Percentiles rank a stretch among this genome's conserved stretches.
These are phyloP conservation scores for Aristolochia contorta DNA, from an alignment of 164 flowering plant species.

Conservation along the genomic window DNA sequence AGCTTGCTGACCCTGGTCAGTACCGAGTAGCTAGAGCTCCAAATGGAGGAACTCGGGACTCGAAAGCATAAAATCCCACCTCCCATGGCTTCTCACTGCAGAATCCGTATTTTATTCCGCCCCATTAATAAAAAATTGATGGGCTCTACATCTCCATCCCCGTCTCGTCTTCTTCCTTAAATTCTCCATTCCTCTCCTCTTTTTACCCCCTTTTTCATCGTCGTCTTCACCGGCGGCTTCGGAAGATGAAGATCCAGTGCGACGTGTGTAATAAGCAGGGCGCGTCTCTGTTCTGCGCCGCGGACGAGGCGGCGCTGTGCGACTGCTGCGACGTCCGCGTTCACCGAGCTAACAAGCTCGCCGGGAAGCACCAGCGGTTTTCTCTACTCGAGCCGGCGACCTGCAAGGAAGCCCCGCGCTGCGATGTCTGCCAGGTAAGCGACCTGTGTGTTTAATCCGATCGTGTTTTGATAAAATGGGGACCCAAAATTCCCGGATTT, in stretches of 20 bases:
- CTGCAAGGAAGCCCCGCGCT: constrained; percentile 17
- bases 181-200: not conserved
- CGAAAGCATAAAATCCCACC: constrained; percentile 6
- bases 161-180: not conserved
- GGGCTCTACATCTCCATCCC: no score
- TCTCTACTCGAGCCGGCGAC: constrained; percentile 21
- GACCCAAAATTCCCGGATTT: not conserved
- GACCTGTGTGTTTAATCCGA: not conserved
- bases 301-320: constrained; percentile 34
- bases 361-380: constrained; percentile 30
- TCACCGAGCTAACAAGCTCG: constrained; percentile 30
- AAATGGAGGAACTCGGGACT: not conserved
- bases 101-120: no score
- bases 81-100: no score
- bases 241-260: constrained; percentile 29
- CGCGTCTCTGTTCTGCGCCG: constrained; percentile 25
- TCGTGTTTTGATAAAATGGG: not conserved
- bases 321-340: constrained; percentile 20
- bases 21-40: no score
- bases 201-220: not conserved
- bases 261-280: constrained; percentile 22
- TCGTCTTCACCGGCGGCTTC: no score
- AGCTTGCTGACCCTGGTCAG: no score
- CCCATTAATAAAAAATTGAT: no score
- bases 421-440: constrained; percentile 28